Evolutionary conservation across 129 eudicot genomes (phyloP).

Genomic region (Lactuca saligna): DNA sequence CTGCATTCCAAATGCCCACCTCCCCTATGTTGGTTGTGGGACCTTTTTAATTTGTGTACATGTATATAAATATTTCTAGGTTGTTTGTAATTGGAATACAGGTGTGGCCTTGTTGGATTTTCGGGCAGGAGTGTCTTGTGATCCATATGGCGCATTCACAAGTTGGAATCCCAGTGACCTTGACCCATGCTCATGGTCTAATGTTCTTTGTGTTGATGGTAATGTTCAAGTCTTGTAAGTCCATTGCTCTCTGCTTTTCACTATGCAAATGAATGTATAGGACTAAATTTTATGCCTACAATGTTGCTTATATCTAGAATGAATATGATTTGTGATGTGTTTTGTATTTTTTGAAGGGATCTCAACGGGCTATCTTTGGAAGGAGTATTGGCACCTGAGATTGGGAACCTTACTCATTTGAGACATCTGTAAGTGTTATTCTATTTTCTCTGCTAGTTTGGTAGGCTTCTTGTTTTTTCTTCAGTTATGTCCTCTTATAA

Average conservation of each 20-base stretch:
- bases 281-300: neutral
- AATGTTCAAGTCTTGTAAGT: slow-evolving; percentile 89
- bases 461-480: neutral
- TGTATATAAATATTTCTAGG: slow-evolving; percentile 3
- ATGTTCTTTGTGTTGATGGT: slow-evolving; percentile 74
- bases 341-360: slow-evolving; percentile 44
- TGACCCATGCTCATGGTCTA: slow-evolving; percentile 78
- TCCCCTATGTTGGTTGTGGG: too few relatives aligned
- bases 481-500: too few relatives aligned
- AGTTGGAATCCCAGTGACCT: slow-evolving; percentile 65
- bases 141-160: slow-evolving; percentile 59
- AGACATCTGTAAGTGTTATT: slow-evolving; percentile 71
- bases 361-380: slow-evolving; percentile 64
- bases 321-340: neutral
- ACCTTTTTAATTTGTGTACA: neutral
- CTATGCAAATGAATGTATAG: neutral
- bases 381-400: slow-evolving; percentile 76
- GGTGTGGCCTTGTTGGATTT: slow-evolving; percentile 70
- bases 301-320: neutral
- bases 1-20: too few relatives aligned
- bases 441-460: slow-evolving; percentile 6
- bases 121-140: slow-evolving; percentile 49
- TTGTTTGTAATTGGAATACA: slow-evolving; percentile 29
- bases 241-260: slow-evolving; percentile 22
- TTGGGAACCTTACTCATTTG: slow-evolving; percentile 68